Base-by-base conservation (phyloP, 768 basidiomycete species). In the Pulveroboletus ravenelii region DNA sequence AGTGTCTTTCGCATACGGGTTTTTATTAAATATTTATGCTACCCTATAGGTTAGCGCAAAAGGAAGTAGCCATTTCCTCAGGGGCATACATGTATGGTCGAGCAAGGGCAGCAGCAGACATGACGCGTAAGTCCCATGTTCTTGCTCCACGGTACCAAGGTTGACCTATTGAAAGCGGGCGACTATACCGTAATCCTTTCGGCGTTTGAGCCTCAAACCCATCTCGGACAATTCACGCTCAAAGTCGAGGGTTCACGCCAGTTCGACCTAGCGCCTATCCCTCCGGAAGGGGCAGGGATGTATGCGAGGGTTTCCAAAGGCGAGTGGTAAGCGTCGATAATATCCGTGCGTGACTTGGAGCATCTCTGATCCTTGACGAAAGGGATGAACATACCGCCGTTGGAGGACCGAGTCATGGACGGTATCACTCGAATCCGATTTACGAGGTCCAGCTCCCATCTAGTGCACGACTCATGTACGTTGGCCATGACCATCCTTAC, bases 241-340 rank as follows among this genome's bases (percentile, higher is more conserved):
- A 74, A 74, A 20, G 68, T 91, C 3, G 80, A 87, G 44, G 80
- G 85, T 49, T 78, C 82, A 1, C 63, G 66, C 50, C 75, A 79
- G 1, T 76, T 93, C 45, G 80, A 84, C 15, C 53, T 96, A 20
- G 71, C 71, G 43, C 57, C 80, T 0, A 85, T 96, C 20, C 81
- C 85, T 0, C 80, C 85, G 50, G 95, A 98, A 70, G 93, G 92
- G 0, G 90, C 93, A 0, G 94, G 93, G 0, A 90, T 96, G 92
- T 95, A 86, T 63, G 70, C 69, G 18, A 85, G 88, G 57, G 62
- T 74, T 0, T 57, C 86, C 2, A 77, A 72, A n/a, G 92, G 90
- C 4, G 69, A 74, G 35, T 98, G 94, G 94, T 89, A 53, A 45
- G 79, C 65, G 15, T 1, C 8, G n/a, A 38, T 32, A 6, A 12